These are phyloP conservation scores for Aspergillus hortae DNA, from an alignment of 2,329 filamentous ascomycete genomes.

Conservation along the genomic window DNA sequence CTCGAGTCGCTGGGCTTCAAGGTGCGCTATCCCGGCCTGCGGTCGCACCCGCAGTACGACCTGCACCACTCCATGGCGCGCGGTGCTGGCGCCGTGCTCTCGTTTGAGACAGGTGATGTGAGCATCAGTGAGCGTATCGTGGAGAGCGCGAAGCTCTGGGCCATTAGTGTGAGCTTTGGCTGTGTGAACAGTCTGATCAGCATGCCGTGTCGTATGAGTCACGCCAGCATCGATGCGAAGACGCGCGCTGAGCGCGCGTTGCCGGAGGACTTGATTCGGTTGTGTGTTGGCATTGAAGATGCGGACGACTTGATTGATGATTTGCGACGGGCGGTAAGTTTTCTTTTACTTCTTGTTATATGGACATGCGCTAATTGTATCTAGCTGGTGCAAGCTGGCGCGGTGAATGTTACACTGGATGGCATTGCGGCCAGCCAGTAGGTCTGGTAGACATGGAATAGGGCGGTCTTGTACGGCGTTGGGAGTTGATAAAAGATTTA, in stretches of 20 bases:
- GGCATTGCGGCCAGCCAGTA: conserved; percentile 63
- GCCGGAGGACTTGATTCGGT: conserved; percentile 92
- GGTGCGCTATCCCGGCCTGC: conserved; percentile 89
- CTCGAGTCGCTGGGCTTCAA: conserved; percentile 88
- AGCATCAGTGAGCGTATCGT: conserved; percentile 86
- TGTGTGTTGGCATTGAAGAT: conserved; percentile 97
- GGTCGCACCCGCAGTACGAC: conserved; percentile 93
- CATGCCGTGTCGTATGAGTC: conserved; percentile 99
- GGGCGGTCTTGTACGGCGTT: background rate
- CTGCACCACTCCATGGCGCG: conserved; percentile 94
- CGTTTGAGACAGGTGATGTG: conserved; percentile 91
- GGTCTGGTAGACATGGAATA: background rate
- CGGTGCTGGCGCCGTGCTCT: conserved; percentile 88
- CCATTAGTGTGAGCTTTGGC: conserved; percentile 94
- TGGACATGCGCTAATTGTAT: conserved; percentile 9
- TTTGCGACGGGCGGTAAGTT: conserved; percentile 79
- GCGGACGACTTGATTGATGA: conserved; percentile 89
- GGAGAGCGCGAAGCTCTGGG: conserved; percentile 85
- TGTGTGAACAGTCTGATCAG: conserved; percentile 98
- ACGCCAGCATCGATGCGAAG: conserved; percentile 95
- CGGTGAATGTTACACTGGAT: conserved; percentile 79
- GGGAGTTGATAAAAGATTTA: background rate
- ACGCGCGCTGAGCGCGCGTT: conserved; percentile 83
- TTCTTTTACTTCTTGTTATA: background rate
- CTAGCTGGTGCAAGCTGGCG: conserved; percentile 87